These are phyloP conservation scores for Stemphylium lycopersici DNA, from an alignment of 2,329 filamentous ascomycete genomes.

Conservation along the genomic window DNA sequence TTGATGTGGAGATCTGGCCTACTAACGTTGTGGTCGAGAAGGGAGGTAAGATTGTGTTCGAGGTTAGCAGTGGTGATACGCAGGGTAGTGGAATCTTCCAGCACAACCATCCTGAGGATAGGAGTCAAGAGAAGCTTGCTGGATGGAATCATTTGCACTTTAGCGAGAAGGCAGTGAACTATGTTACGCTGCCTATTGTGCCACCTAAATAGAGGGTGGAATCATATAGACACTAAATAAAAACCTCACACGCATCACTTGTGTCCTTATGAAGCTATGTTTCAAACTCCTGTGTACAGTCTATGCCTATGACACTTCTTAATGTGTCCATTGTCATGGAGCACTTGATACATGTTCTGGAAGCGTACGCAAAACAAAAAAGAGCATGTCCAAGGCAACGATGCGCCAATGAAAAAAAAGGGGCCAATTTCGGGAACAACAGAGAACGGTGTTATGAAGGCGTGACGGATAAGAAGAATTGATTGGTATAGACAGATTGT, in stretches of 20 bases:
- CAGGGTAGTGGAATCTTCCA: conserved; percentile 65
- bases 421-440: too few relatives aligned
- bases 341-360: too few relatives aligned
- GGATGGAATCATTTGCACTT: conserved; percentile 63
- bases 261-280: neutral
- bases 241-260: neutral
- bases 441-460: neutral
- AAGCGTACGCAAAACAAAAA: too few relatives aligned
- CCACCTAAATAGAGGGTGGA: conserved; percentile 46
- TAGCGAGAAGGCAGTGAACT: conserved; percentile 57
- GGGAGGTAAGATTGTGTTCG: conserved; percentile 62
- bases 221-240: neutral
- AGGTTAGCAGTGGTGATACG: conserved; percentile 61
- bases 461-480: neutral
- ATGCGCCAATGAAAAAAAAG: too few relatives aligned
- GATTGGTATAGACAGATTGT: neutral
- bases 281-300: neutral
- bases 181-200: conserved; percentile 60
- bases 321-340: too few relatives aligned
- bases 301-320: too few relatives aligned
- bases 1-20: conserved; percentile 70
- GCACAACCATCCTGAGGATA: conserved; percentile 59
- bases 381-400: too few relatives aligned
- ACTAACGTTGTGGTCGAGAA: conserved; percentile 64
- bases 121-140: conserved; percentile 50